These are phyloP conservation scores for Rachicladosporium sp. DNA, from an alignment of 2,329 filamentous ascomycete genomes.

Conservation along the genomic window DNA sequence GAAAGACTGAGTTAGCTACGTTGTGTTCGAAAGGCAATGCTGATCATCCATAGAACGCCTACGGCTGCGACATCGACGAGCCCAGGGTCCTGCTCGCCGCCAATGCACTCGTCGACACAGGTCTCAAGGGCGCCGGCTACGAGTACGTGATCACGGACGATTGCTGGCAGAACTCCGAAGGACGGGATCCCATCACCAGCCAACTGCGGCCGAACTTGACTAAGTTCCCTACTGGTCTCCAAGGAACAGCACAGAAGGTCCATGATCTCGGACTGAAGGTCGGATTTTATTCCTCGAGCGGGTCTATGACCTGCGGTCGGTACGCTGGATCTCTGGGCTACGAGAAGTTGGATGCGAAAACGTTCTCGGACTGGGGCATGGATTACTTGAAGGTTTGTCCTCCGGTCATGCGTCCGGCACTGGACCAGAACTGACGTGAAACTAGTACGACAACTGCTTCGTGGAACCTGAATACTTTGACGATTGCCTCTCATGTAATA, in stretches of 20 bases:
- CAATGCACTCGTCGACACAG: slow-evolving; percentile 31
- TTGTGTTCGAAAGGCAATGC: too few species aligned
- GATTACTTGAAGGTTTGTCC: slow-evolving; percentile 38
- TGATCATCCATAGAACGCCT: slow-evolving; percentile 28
- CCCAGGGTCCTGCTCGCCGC: slow-evolving; percentile 36
- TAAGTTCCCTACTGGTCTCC: slow-evolving; percentile 37
- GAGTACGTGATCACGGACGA: slow-evolving; percentile 42
- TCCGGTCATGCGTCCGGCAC: neutral
- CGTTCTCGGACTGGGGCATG: slow-evolving; percentile 41
- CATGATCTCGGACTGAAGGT: slow-evolving; percentile 39
- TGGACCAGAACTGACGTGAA: too few species aligned
- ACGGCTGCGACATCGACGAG: slow-evolving; percentile 36
- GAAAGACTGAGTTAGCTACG: too few species aligned
- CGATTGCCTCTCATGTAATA: slow-evolving; percentile 8
- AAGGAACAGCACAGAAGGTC: slow-evolving; percentile 32
- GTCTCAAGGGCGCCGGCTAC: slow-evolving; percentile 38
- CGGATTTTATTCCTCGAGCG: slow-evolving; percentile 42
- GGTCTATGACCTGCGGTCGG: slow-evolving; percentile 29
- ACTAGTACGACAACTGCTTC: slow-evolving; percentile 10
- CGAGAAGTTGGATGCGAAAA: slow-evolving; percentile 40
- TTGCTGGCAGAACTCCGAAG: slow-evolving; percentile 38
- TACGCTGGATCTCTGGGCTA: slow-evolving; percentile 36
- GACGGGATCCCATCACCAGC: slow-evolving; percentile 23
- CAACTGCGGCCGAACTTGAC: slow-evolving; percentile 28
- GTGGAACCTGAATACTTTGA: slow-evolving; percentile 2